Conservation (phyloP, 345 rosid species). For the Boechera divaricarpa region DNA sequence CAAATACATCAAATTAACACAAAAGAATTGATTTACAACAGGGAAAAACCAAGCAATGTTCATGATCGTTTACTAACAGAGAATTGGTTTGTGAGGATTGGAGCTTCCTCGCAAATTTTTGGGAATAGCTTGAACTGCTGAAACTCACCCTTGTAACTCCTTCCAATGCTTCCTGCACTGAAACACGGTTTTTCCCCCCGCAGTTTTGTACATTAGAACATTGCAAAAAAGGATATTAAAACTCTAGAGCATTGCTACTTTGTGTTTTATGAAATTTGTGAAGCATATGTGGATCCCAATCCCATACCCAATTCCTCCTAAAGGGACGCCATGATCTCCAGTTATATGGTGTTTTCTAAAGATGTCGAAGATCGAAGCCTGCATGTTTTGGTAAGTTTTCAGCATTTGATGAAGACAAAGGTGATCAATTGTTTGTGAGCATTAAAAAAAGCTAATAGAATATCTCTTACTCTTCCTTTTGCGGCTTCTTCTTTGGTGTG, state of each 20-base stretch:
- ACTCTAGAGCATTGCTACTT: neutral
- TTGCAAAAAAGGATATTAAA: neutral
- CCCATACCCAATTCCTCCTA: constrained; percentile 82
- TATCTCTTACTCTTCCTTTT: constrained; percentile 65
- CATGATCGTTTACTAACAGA: constrained; percentile 52
- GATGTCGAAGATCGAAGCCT: constrained; percentile 63
- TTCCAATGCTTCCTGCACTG: constrained; percentile 80
- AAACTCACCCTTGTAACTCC: constrained; percentile 73
- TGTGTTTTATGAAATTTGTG: neutral
- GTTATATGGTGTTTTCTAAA: constrained; percentile 55
- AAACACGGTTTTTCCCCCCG: constrained; percentile 18
- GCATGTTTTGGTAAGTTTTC: neutral
- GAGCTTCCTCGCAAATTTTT: constrained; percentile 53
- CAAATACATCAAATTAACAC: neutral
- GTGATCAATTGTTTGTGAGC: constrained; percentile 15
- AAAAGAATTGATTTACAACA: neutral
- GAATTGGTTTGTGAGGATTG: constrained; percentile 69
- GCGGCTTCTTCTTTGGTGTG: constrained; percentile 59
- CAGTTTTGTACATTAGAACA: constrained; percentile 29
- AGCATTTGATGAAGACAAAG: constrained; percentile 5
- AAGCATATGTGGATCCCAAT: neutral
- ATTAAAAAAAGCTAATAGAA: neutral
- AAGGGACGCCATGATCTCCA: constrained; percentile 71
- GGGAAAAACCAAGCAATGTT: constrained; percentile 8
- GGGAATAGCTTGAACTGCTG: constrained; percentile 63